These are phyloP conservation scores for Protomyces inouyei DNA, from an alignment of 1,139 yeast species.

Conservation along the genomic window DNA sequence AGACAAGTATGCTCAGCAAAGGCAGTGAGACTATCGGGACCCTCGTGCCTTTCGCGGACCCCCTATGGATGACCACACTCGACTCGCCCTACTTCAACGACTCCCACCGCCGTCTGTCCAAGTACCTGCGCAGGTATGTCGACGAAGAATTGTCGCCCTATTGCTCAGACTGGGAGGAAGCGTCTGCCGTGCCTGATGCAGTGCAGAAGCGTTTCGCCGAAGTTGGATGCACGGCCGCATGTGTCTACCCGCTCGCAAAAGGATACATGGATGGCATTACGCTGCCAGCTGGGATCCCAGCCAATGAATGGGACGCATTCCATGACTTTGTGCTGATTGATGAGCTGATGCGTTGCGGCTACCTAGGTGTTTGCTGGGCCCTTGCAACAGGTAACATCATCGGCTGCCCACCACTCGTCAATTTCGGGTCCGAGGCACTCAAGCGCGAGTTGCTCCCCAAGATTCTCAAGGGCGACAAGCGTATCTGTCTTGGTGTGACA, in stretches of 20 bases:
- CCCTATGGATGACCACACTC: slow-evolving; percentile 46
- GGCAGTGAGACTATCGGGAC: slow-evolving; percentile 37
- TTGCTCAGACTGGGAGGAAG: slow-evolving; percentile 45
- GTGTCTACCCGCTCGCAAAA: slow-evolving; percentile 39
- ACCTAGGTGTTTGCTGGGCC: slow-evolving; percentile 43
- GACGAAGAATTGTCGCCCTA: slow-evolving; percentile 42
- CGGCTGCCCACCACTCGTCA: slow-evolving; percentile 43
- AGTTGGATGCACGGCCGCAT: slow-evolving; percentile 39
- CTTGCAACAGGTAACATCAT: slow-evolving; percentile 42
- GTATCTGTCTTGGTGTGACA: slow-evolving; percentile 43
- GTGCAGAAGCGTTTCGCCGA: slow-evolving; percentile 29
- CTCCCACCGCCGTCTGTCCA: slow-evolving; percentile 42
- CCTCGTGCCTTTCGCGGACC: slow-evolving; percentile 45
- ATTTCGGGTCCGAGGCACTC: slow-evolving; percentile 38
- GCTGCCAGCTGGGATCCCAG: slow-evolving; percentile 70
- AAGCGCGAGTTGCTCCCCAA: slow-evolving; percentile 39
- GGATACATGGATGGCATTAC: slow-evolving; percentile 53
- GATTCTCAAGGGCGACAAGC: slow-evolving; percentile 41
- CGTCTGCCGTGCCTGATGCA: slow-evolving; percentile 39
- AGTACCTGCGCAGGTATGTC: slow-evolving; percentile 43
- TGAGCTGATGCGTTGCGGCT: slow-evolving; percentile 45
- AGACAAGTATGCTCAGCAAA: neutral
- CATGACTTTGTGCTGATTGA: slow-evolving; percentile 70
- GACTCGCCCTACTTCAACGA: slow-evolving; percentile 43
- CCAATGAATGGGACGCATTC: slow-evolving; percentile 91